phyloP scores from a whole-genome alignment of 208 protist species.

The Tritrichomonas foetus region DNA sequence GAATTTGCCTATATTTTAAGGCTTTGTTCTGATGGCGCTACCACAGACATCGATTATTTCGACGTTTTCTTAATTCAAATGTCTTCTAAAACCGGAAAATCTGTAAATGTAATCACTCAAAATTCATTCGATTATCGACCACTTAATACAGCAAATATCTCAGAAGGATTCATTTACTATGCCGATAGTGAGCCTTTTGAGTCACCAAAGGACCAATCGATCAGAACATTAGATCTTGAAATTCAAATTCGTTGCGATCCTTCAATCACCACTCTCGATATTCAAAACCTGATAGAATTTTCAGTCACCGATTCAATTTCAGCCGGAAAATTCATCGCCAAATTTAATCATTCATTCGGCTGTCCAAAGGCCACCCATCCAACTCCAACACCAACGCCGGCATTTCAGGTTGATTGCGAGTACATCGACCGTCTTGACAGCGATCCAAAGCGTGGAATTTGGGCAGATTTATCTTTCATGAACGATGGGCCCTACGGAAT shows the following conservation, averaged over 20 bases:
- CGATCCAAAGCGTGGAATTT: not conserved
- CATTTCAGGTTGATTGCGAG: not conserved
- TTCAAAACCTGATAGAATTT: no score
- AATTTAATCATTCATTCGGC: not conserved
- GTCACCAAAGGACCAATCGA: not conserved
- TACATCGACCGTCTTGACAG: not conserved
- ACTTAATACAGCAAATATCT: not conserved
- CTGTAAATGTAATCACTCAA: not conserved
- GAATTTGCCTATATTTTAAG: no score
- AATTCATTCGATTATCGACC: not conserved
- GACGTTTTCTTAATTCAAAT: no score
- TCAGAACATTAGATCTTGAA: not conserved
- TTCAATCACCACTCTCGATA: no score
- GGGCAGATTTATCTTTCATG: not conserved
- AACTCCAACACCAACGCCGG: not conserved
- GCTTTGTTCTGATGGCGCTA: no score
- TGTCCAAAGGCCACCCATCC: not conserved
- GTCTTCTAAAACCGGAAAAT: no score
- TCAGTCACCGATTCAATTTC: no score
- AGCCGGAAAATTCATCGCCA: not conserved
- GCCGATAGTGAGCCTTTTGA: not conserved
- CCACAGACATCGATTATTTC: no score
- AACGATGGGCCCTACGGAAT: not conserved
- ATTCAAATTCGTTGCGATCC: not conserved
- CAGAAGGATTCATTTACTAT: not conserved